Conservation (phyloP, 2,329 filamentous ascomycete genomes). For the Arthrinium phaeospermum region DNA sequence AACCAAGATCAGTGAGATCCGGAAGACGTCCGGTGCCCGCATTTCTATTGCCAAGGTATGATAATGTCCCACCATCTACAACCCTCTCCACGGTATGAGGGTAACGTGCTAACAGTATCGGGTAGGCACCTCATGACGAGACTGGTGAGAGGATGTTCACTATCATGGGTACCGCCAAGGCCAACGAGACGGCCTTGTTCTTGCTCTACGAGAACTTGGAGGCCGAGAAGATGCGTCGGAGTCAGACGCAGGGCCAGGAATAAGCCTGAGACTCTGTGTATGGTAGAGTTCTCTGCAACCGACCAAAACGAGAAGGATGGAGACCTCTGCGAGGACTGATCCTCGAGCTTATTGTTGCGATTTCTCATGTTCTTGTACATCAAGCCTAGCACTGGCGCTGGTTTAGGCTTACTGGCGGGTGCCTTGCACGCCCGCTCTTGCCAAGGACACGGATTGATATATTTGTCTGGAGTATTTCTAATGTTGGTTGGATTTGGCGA, state of each 20-base stretch:
- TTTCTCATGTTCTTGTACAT: slow-evolving; percentile 17
- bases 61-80: background rate
- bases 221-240: slow-evolving; percentile 98
- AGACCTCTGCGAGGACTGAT: background rate
- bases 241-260: slow-evolving; percentile 69
- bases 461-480: slow-evolving; percentile 44
- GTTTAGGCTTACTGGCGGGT: slow-evolving; percentile 10
- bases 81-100: background rate
- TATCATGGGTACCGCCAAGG: slow-evolving; percentile 92
- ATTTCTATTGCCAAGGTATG: slow-evolving; percentile 93
- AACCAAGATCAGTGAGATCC: slow-evolving; percentile 98
- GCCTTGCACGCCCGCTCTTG: background rate
- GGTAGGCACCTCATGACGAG: slow-evolving; percentile 86
- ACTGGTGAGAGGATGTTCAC: slow-evolving; percentile 99
- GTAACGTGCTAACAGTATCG: slow-evolving; percentile 28
- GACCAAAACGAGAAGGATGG: background rate
- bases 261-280: slow-evolving; percentile 40
- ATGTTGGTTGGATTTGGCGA: slow-evolving; percentile 56
- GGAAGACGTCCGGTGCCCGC: slow-evolving; percentile 92
- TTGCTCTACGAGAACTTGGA: slow-evolving; percentile 98
- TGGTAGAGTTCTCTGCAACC: background rate
- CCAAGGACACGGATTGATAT: slow-evolving; percentile 26
- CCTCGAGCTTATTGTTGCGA: background rate
- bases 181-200: slow-evolving; percentile 95
- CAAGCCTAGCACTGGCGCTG: slow-evolving; percentile 13